phyloP scores from a whole-genome alignment of 805 yeast species.

The Candida rishiriensis region DNA sequence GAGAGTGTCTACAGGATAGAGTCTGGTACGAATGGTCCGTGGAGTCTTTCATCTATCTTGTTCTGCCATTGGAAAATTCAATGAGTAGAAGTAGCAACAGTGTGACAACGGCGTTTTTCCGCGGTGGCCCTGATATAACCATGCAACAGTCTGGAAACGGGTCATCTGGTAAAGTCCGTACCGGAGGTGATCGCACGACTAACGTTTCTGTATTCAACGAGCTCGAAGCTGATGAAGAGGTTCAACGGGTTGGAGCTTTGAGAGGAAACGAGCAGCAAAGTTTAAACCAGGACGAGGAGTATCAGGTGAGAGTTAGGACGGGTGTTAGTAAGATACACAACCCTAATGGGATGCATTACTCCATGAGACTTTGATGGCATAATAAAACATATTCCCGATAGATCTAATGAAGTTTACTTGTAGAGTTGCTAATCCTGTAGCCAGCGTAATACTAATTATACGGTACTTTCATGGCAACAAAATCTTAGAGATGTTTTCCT shows the following conservation, averaged over 20 bases:
- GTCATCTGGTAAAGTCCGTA: too few species aligned
- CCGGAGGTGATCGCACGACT: too few species aligned
- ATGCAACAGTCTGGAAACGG: background rate
- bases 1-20: slow-evolving; percentile 36
- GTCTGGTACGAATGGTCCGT: slow-evolving; percentile 71
- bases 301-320: slow-evolving; percentile 40
- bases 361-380: slow-evolving; percentile 16
- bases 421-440: too few species aligned
- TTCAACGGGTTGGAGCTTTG: slow-evolving; percentile 21
- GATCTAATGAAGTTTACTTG: too few species aligned
- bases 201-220: background rate
- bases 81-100: slow-evolving; percentile 10
- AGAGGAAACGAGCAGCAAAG: background rate
- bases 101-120: background rate
- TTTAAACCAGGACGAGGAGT: slow-evolving; percentile 25
- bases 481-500: too few species aligned
- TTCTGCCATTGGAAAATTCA: slow-evolving; percentile 18
- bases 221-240: background rate
- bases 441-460: too few species aligned
- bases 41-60: slow-evolving; percentile 44
- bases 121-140: background rate
- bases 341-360: slow-evolving; percentile 30
- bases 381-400: too few species aligned
- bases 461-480: too few species aligned
- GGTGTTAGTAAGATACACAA: slow-evolving; percentile 39